Percentiles rank a stretch among this genome's conserved stretches.
These are phyloP conservation scores for Diplocarpon mali DNA, from an alignment of 2,329 filamentous ascomycete species.

Conservation along the genomic window DNA sequence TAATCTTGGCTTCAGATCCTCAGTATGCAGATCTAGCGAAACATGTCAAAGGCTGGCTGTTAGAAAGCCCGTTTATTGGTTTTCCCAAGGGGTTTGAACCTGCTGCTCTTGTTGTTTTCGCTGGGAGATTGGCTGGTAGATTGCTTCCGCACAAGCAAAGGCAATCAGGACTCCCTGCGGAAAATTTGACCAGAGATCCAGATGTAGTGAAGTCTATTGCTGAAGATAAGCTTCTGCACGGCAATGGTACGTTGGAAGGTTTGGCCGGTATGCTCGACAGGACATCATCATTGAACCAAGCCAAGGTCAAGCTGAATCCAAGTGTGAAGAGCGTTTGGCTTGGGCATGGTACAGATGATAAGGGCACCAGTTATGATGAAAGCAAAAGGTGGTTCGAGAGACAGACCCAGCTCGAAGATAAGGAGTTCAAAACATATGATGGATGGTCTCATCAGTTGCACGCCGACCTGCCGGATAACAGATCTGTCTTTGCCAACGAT, in stretches of 20 bases:
- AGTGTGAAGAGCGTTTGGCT: slow-evolving; percentile 57
- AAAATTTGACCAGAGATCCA: slow-evolving; percentile 56
- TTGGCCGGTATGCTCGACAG: slow-evolving; percentile 69
- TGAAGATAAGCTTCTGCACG: slow-evolving; percentile 63
- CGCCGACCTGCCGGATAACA: slow-evolving; percentile 36
- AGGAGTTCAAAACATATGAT: slow-evolving; percentile 60
- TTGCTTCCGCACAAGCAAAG: slow-evolving; percentile 59
- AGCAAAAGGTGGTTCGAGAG: slow-evolving; percentile 52
- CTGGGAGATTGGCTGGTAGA: slow-evolving; percentile 56
- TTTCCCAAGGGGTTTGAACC: slow-evolving; percentile 58
- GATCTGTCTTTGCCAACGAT: slow-evolving; percentile 38
- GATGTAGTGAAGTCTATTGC: slow-evolving; percentile 48
- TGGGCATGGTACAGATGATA: slow-evolving; percentile 66
- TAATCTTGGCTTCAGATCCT: slow-evolving; percentile 46
- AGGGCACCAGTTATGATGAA: slow-evolving; percentile 53
- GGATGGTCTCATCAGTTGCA: slow-evolving; percentile 71
- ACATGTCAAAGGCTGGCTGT: slow-evolving; percentile 60
- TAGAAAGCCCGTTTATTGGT: slow-evolving; percentile 69
- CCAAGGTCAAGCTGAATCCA: slow-evolving; percentile 39
- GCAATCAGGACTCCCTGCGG: slow-evolving; percentile 50
- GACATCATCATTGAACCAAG: slow-evolving; percentile 46
- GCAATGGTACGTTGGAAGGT: slow-evolving; percentile 78
- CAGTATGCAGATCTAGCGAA: slow-evolving; percentile 42
- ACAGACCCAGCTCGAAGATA: slow-evolving; percentile 49
- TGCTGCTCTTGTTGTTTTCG: slow-evolving; percentile 46